Conservation (phyloP, 495 filamentous ascomycete genomes). For the Hyaloscypha hepaticicola region DNA sequence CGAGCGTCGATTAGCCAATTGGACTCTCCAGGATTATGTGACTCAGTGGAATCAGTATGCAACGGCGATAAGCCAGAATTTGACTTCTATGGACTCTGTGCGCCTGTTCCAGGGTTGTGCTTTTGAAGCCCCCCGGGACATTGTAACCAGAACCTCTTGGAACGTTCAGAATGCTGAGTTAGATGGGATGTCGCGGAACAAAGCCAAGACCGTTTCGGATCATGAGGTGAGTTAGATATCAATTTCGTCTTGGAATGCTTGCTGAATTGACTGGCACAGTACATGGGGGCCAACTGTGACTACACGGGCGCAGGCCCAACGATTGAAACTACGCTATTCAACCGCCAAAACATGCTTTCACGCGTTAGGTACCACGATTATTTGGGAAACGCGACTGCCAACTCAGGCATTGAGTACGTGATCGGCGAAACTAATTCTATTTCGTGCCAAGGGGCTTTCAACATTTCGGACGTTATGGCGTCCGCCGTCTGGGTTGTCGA, state of each 20-base stretch:
- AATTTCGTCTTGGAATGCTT: background rate
- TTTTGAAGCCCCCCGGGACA: constrained; percentile 27
- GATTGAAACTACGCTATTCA: constrained; percentile 12
- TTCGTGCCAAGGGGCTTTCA: constrained; percentile 24
- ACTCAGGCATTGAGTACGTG: constrained; percentile 25
- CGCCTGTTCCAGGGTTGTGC: constrained; percentile 22
- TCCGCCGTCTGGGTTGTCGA: constrained; percentile 30
- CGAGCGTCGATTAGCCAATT: constrained; percentile 24
- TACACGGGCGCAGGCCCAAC: constrained; percentile 7
- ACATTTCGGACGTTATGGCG: constrained; percentile 28
- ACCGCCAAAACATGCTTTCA: constrained; percentile 21
- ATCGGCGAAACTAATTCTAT: constrained; percentile 35
- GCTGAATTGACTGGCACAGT: constrained; percentile 13
- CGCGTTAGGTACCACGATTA: constrained; percentile 26
- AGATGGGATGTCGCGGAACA: constrained; percentile 18
- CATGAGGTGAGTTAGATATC: constrained; percentile 23
- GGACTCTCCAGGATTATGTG: constrained; percentile 28
- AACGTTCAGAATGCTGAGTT: constrained; percentile 14
- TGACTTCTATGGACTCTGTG: constrained; percentile 3
- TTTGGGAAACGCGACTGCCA: constrained; percentile 17
- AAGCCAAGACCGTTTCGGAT: constrained; percentile 26
- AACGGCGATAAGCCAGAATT: constrained; percentile 10
- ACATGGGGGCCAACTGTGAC: constrained; percentile 29
- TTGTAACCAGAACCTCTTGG: constrained; percentile 11
- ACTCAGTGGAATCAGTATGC: constrained; percentile 29